phyloP scores from a whole-genome alignment of 495 filamentous ascomycete species.

The Letharia columbiana region DNA sequence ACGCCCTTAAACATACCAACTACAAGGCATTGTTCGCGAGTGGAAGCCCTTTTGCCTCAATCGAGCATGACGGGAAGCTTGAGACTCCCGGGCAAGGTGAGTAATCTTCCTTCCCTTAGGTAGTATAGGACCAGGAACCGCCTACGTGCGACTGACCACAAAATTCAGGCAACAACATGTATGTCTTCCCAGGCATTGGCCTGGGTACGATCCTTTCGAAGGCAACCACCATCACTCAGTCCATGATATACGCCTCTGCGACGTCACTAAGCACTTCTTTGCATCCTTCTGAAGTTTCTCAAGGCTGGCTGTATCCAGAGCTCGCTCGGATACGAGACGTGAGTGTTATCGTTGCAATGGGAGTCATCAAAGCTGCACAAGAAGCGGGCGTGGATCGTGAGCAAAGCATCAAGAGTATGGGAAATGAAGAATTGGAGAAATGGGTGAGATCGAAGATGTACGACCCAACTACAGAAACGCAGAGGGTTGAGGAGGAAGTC shows the following conservation, averaged over 20 bases:
- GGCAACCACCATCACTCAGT: constrained; percentile 78
- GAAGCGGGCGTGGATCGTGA: constrained; percentile 76
- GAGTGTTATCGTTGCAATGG: constrained; percentile 74
- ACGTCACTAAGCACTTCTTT: constrained; percentile 66
- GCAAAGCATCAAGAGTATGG: constrained; percentile 56
- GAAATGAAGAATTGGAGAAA: constrained; percentile 63
- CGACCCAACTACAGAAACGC: constrained; percentile 59
- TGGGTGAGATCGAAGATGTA: constrained; percentile 81
- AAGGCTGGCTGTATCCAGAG: constrained; percentile 86
- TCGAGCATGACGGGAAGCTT: constrained; percentile 51
- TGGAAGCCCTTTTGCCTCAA: constrained; percentile 82
- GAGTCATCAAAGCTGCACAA: constrained; percentile 89
- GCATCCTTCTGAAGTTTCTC: constrained; percentile 67
- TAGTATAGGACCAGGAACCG: neutral
- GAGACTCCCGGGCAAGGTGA: constrained; percentile 74
- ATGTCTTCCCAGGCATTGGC: constrained; percentile 96
- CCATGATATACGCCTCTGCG: constrained; percentile 89
- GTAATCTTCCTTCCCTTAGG: neutral
- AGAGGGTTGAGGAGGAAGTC: constrained; percentile 48
- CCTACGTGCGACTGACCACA: neutral
- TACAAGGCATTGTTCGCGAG: constrained; percentile 89
- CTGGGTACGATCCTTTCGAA: constrained; percentile 91
- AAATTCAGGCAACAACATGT: constrained; percentile 65
- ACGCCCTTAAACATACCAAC: constrained; percentile 79
- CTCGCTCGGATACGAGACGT: constrained; percentile 87